phyloP scores from a whole-genome alignment of 1,139 yeast species.

The Sugiyamaella japonica region DNA sequence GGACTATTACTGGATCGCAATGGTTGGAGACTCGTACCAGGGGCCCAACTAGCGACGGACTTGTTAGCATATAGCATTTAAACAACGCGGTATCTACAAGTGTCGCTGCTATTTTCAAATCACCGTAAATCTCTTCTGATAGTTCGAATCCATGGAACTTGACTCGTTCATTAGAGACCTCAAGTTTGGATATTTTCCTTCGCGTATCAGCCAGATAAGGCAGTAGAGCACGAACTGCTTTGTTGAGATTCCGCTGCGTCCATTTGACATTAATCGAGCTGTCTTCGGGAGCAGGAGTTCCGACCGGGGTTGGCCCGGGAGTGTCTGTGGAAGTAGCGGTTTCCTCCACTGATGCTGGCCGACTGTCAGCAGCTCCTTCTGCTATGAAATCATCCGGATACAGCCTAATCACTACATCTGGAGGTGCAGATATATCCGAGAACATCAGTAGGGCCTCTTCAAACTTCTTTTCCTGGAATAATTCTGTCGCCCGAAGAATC shows the following conservation, averaged over 20 bases:
- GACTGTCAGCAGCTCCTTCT: background rate
- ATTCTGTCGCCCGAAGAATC: slow-evolving; percentile 43
- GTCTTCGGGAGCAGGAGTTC: background rate
- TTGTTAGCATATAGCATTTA: slow-evolving; percentile 64
- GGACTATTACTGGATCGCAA: slow-evolving; percentile 68
- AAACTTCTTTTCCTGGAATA: slow-evolving; percentile 41
- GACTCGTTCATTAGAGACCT: slow-evolving; percentile 29
- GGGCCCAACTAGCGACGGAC: slow-evolving; percentile 78
- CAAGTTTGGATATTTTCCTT: slow-evolving; percentile 45
- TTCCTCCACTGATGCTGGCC: background rate
- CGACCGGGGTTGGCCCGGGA: background rate
- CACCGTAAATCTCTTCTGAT: slow-evolving; percentile 36
- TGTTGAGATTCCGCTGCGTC: slow-evolving; percentile 31
- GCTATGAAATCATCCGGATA: slow-evolving; percentile 44
- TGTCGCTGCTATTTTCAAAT: slow-evolving; percentile 45
- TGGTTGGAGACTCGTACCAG: slow-evolving; percentile 71
- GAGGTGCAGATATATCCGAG: slow-evolving; percentile 58
- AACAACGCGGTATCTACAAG: slow-evolving; percentile 80
- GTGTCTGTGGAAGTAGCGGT: background rate
- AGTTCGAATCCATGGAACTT: slow-evolving; percentile 34
- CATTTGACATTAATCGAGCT: background rate
- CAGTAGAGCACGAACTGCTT: slow-evolving; percentile 53
- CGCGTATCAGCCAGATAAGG: slow-evolving; percentile 56
- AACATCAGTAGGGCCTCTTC: slow-evolving; percentile 49
- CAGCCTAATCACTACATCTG: slow-evolving; percentile 49